Evolutionary conservation across 1,284 basidiomycete genomes (phyloP).

Genomic region (Trichosporon ovoides): DNA sequence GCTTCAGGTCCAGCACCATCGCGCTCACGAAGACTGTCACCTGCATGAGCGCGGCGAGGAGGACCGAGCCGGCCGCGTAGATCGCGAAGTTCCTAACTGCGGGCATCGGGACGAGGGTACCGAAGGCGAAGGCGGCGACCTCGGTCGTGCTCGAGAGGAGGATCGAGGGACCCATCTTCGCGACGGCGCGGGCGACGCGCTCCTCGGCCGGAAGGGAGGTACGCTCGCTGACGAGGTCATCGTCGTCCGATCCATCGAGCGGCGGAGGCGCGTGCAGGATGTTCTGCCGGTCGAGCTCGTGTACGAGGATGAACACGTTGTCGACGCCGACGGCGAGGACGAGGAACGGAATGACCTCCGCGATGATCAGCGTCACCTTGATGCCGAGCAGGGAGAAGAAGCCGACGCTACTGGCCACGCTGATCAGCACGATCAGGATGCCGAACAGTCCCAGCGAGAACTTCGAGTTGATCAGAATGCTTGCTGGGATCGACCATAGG

Average conservation of each 20-base stretch:
- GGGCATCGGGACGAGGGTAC: constrained; percentile 96
- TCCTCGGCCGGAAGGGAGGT: constrained; percentile 68
- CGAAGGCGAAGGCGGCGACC: constrained; percentile 83
- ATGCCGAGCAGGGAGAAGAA: constrained; percentile 85
- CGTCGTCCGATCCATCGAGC: constrained; percentile 20
- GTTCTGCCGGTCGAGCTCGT: constrained; percentile 92
- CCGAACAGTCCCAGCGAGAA: constrained; percentile 85
- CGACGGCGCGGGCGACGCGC: constrained; percentile 78
- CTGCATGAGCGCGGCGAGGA: constrained; percentile 84
- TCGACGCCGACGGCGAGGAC: constrained; percentile 96
- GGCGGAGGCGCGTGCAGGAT: constrained; percentile 59
- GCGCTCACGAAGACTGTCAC: constrained; percentile 90
- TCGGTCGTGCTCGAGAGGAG: constrained; percentile 88
- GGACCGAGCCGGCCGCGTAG: constrained; percentile 91
- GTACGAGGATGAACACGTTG: constrained; percentile 95
- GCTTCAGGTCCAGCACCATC: constrained; percentile 71
- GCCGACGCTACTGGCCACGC: constrained; percentile 86
- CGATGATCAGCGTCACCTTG: constrained; percentile 91
- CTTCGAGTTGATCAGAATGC: constrained; percentile 78
- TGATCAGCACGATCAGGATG: constrained; percentile 82
- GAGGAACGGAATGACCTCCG: constrained; percentile 97
- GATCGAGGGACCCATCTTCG: constrained; percentile 93
- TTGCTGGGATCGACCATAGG: constrained; percentile 47
- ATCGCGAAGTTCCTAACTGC: constrained; percentile 96
- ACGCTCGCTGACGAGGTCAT: constrained; percentile 55